Evolutionary conservation across 2,329 filamentous ascomycete genomes (phyloP).

Genomic region (Trichoderma endophyticum): DNA sequence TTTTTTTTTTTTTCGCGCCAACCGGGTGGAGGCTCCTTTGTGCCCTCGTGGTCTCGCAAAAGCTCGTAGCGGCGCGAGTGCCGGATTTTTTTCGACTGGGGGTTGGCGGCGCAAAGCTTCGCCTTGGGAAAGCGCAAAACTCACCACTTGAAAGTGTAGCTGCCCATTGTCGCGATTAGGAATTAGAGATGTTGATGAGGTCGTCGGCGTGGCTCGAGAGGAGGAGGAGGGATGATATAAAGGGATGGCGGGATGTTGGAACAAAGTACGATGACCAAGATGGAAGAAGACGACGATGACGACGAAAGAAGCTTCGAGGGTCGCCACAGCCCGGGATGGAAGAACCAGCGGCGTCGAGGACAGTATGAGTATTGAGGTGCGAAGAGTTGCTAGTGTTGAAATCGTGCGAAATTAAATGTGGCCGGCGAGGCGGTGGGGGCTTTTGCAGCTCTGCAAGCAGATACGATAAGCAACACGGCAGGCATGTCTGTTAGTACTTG

Average conservation of each 20-base stretch:
- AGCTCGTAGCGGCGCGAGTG: neutral
- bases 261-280: neutral
- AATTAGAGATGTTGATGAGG: constrained; percentile 10
- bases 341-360: constrained; percentile 12
- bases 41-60: constrained; percentile 11
- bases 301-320: neutral
- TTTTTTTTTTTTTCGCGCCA: neutral
- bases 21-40: constrained; percentile 8
- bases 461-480: constrained; percentile 5
- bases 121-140: constrained; percentile 30
- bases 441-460: constrained; percentile 3
- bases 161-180: constrained; percentile 52
- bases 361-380: constrained; percentile 16
- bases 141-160: constrained; percentile 69
- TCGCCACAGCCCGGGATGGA: constrained; percentile 10
- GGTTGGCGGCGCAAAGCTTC: constrained; percentile 9
- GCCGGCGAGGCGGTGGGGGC: constrained; percentile 19
- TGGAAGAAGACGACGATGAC: constrained; percentile 3
- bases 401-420: constrained; percentile 20
- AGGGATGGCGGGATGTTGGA: neutral
- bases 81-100: neutral
- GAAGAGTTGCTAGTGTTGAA: constrained; percentile 16
- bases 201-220: constrained; percentile 1
- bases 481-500: neutral
- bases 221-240: neutral